Evolutionary conservation across 2,329 filamentous ascomycete species (phyloP), one percentile per base, ranked within the genome.

Genomic region (Calonectria pseudoreteaudii): DNA sequence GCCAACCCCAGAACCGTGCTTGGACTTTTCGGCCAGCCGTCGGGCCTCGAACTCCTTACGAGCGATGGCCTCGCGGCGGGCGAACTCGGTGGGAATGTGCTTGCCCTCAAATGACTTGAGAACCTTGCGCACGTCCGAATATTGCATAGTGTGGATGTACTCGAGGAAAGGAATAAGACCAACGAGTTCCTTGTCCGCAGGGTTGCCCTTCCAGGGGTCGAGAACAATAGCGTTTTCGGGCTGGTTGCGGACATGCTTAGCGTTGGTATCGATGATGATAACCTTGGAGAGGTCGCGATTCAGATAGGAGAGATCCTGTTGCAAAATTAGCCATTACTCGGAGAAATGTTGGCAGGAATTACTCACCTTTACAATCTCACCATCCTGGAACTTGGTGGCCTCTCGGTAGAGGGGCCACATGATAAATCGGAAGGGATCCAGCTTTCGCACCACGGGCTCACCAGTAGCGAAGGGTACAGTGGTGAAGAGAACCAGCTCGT

Each of bases 221-320:
- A 99, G 88, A 60, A 98, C 88, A 78, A 99, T 97, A 77, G 97
- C 95, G 85, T 99, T 99, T 81, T 98, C 95, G n/a, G 97, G 97
- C 82, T 99, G 97, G 77, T 94, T 91, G 80, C 94, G 93, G 74
- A 96, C 94, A 81, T 98, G 95, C 50, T 91, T 87, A 49, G 93
- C 87, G 77, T 97, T 93, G 62, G 95, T 98, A 84, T 99, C 97
- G 81, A 99, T 91, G 80, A 99, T 93, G 83, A 99, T 95, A 64
- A 98, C 95, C 87, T 98, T 98, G 78, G 94, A 97, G 41, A 98
- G 90, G 82, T 98, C 95, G 73, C 97, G 94, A 88, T 99, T 99
- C 64, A 99, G 92, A 86, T 98, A 98, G 3, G 95, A 95, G n/a
- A 99, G 92, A 83, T 99, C 97, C 95, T 97, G 34, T 13, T 18